Conservation (phyloP, 768 basidiomycete genomes). For the Tylopilus felleus region DNA sequence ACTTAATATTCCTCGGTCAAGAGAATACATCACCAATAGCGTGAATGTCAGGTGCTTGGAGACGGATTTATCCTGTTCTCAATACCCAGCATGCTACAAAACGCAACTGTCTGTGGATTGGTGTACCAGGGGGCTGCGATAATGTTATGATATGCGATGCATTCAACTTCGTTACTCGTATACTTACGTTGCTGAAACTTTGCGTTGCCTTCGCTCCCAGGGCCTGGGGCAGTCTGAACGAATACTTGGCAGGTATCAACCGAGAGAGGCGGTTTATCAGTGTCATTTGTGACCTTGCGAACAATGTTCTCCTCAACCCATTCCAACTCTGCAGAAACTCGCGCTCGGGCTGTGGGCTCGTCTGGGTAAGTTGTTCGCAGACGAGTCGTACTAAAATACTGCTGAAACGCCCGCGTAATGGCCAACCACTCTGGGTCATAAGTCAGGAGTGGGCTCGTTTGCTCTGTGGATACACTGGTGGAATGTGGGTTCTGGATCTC, state of each 20-base stretch:
- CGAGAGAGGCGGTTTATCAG: conserved; percentile 10
- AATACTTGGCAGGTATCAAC: conserved; percentile 67
- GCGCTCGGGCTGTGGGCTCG: conserved; percentile 42
- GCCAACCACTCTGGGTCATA: conserved; percentile 95
- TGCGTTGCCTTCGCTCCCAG: conserved; percentile 37
- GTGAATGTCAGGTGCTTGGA: conserved; percentile 1
- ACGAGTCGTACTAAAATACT: conserved; percentile 58
- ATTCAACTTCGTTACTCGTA: background rate
- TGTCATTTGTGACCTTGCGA: conserved; percentile 7
- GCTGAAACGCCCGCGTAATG: conserved; percentile 83
- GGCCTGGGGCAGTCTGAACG: conserved; percentile 59
- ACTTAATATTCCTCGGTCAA: background rate
- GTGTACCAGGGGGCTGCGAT: conserved; percentile 68
- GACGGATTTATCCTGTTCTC: conserved; percentile 61
- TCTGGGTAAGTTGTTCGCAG: conserved; percentile 59
- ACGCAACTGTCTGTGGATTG: conserved; percentile 87
- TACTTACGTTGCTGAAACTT: conserved; percentile 41
- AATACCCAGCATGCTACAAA: conserved; percentile 76
- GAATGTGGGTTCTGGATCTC: conserved; percentile 46
- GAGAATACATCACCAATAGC: background rate
- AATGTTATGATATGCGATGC: background rate
- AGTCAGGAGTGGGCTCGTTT: conserved; percentile 40
- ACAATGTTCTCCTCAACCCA: conserved; percentile 68
- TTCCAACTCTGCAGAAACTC: conserved; percentile 55
- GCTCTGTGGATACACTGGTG: conserved; percentile 5